phyloP scores from a whole-genome alignment of 306 rosid species.

The Castanea mollissima region DNA sequence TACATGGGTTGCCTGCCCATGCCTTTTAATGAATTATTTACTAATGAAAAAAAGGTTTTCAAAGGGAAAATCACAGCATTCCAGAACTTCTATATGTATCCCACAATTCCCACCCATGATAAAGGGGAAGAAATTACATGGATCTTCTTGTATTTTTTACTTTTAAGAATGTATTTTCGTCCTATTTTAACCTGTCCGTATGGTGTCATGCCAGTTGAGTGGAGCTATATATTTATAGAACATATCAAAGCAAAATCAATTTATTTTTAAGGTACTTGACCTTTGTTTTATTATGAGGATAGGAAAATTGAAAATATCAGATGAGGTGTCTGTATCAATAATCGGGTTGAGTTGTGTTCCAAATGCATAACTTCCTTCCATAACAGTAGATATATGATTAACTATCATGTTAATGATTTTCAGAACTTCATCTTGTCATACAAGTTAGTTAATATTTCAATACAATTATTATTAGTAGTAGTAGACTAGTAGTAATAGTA shows the following conservation, averaged over 20 bases:
- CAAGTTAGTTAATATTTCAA: too few relatives aligned
- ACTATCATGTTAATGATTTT: neutral
- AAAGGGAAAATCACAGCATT: neutral
- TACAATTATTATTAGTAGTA: too few relatives aligned
- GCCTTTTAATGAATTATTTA: too few relatives aligned
- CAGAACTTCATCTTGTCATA: neutral
- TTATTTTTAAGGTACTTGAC: conserved; percentile 21
- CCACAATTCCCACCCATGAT: neutral
- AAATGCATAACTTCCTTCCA: conserved; percentile 17
- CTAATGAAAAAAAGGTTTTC: too few relatives aligned
- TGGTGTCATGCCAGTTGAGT: neutral
- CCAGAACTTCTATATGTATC: neutral
- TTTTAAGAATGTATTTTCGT: neutral
- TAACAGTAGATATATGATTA: neutral
- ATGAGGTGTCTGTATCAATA: conserved; percentile 70
- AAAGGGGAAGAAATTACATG: neutral
- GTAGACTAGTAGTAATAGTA: too few relatives aligned
- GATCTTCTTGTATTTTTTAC: neutral
- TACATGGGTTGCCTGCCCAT: too few relatives aligned
- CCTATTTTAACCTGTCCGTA: neutral
- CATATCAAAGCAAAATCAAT: conserved; percentile 1
- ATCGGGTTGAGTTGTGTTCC: conserved; percentile 72
- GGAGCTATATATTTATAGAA: neutral
- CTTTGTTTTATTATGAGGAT: conserved; percentile 55
- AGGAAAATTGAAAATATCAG: conserved; percentile 98